Conservation (phyloP, 192 early-diverging fungal species). For the Mortierella hygrophila region DNA sequence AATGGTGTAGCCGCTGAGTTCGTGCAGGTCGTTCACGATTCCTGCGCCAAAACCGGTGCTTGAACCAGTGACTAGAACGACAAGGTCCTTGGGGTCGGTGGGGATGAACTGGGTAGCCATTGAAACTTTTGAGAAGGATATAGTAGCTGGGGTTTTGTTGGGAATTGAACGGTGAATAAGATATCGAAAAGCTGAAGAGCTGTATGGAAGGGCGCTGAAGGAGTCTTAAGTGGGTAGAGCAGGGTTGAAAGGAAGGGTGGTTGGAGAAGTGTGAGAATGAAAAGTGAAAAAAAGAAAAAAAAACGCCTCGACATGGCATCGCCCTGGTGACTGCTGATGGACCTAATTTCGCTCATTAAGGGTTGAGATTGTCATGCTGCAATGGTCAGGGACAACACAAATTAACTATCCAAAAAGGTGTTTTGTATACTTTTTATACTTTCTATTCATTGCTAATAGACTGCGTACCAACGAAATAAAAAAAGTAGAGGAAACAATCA, state of each 20-base stretch:
- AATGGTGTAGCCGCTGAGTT: slow-evolving; percentile 42
- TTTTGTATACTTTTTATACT: too few species aligned
- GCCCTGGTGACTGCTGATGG: too few species aligned
- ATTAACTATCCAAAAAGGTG: too few species aligned
- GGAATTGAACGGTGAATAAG: background rate
- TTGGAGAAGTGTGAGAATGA: background rate
- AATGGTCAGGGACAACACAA: too few species aligned
- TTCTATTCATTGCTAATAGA: background rate
- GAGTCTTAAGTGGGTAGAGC: background rate
- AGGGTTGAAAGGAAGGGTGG: background rate
- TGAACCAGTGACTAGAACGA: slow-evolving; percentile 49
- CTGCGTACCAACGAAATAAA: background rate
- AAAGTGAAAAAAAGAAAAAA: background rate
- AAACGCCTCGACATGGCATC: background rate
- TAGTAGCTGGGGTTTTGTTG: too few species aligned
- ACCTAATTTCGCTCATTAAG: too few species aligned
- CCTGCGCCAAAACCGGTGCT: slow-evolving; percentile 50
- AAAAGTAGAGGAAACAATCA: background rate
- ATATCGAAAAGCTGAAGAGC: background rate
- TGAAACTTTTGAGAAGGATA: too few species aligned
- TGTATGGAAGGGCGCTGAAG: background rate
- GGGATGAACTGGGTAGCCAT: slow-evolving; percentile 7
- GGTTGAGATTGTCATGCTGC: too few species aligned
- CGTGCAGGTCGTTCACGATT: slow-evolving; percentile 40
- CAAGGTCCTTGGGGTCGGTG: slow-evolving; percentile 37